Conservation (phyloP, 768 basidiomycete genomes). For the Suillus decipiens region DNA sequence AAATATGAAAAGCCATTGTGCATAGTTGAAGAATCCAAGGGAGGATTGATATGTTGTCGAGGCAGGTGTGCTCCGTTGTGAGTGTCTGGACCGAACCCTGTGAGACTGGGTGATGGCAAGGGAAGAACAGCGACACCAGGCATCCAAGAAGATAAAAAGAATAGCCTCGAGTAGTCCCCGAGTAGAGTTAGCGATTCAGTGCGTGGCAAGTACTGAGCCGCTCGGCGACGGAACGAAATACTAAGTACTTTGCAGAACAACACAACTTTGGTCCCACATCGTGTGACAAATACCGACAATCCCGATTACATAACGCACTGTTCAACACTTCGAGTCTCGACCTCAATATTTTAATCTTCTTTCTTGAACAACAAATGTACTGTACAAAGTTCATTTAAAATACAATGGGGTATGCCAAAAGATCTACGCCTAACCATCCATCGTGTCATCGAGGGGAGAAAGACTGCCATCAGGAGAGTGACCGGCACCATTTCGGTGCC, state of each 20-base stretch:
- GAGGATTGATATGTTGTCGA: constrained; percentile 12
- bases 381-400: background rate
- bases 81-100: constrained; percentile 31
- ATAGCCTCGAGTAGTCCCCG: background rate
- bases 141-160: constrained; percentile 33
- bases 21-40: constrained; percentile 32
- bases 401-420: background rate
- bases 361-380: background rate
- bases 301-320: constrained; percentile 4
- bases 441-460: constrained; percentile 1
- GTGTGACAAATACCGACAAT: background rate
- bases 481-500: background rate
- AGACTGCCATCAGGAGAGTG: constrained; percentile 1
- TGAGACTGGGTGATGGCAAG: constrained; percentile 27
- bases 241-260: constrained; percentile 12
- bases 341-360: too few species aligned
- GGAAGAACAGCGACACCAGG: constrained; percentile 44
- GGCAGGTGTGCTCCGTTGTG: constrained; percentile 22
- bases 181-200: constrained; percentile 7
- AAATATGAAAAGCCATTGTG: constrained; percentile 37
- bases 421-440: background rate
- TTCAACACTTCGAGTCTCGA: too few species aligned
- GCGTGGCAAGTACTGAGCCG: constrained; percentile 8
- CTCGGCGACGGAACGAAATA: constrained; percentile 4
- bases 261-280: background rate